Percentiles rank a stretch among this genome's conserved stretches.
Evolutionary conservation across 1,139 yeast species (phyloP).

Genomic region (Geotrichum phurueaensis): DNA sequence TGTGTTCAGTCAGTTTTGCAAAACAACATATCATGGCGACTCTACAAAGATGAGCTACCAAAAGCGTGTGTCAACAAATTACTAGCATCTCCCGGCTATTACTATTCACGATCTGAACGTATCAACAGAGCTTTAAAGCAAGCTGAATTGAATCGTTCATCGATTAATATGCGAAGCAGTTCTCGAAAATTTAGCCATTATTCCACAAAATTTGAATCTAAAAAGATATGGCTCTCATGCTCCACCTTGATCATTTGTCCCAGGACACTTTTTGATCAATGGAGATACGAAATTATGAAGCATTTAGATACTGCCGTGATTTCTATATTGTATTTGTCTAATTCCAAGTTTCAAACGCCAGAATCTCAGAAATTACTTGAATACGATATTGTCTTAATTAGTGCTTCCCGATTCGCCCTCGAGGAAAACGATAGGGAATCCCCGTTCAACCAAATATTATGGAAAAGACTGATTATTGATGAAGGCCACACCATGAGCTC

Average conservation of each 20-base stretch:
- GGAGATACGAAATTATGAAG: constrained; percentile 54
- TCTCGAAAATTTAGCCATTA: constrained; percentile 17
- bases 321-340: neutral
- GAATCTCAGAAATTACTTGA: constrained; percentile 37
- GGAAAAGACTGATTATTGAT: constrained; percentile 69
- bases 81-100: constrained; percentile 7
- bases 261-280: constrained; percentile 59
- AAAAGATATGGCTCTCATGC: constrained; percentile 42
- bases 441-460: constrained; percentile 37
- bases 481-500: constrained; percentile 59
- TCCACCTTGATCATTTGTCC: constrained; percentile 61
- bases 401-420: constrained; percentile 43
- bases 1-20: constrained; percentile 43
- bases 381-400: constrained; percentile 50
- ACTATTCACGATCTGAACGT: constrained; percentile 4
- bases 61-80: constrained; percentile 34
- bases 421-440: constrained; percentile 26
- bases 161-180: constrained; percentile 19
- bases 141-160: constrained; percentile 15
- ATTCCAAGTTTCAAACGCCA: constrained; percentile 22
- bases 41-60: constrained; percentile 41
- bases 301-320: constrained; percentile 40
- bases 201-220: constrained; percentile 21
- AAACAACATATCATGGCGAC: constrained; percentile 55
- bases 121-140: constrained; percentile 28